Percentiles rank a stretch among this genome's conserved stretches.
Evolutionary conservation across 2,329 filamentous ascomycete species (phyloP).

Genomic region (Pseudogymnoascus sp.): DNA sequence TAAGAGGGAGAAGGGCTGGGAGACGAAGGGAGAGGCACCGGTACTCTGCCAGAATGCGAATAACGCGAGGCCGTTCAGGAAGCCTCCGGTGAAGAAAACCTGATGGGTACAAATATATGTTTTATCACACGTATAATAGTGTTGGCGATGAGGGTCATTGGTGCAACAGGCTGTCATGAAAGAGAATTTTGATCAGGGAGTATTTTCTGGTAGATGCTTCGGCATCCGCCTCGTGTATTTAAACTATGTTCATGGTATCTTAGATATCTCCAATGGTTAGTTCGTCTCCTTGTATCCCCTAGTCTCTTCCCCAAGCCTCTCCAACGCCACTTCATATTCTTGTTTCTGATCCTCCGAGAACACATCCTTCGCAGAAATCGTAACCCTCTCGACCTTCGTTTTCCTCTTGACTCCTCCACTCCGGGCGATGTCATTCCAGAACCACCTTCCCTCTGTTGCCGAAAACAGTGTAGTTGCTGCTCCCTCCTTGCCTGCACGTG

Average conservation of each 20-base stretch:
- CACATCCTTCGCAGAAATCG: conserved; percentile 32
- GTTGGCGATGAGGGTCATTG: neutral
- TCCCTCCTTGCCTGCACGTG: conserved; percentile 68
- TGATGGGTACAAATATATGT: neutral
- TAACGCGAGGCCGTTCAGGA: conserved; percentile 48
- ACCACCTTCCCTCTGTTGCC: conserved; percentile 75
- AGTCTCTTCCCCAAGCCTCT: conserved; percentile 51
- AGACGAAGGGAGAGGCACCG: conserved; percentile 45
- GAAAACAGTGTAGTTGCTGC: conserved; percentile 82
- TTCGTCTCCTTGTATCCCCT: conserved; percentile 2
- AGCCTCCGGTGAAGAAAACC: conserved; percentile 45
- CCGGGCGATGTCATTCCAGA: conserved; percentile 74
- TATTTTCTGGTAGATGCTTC: neutral
- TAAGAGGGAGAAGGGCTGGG: conserved; percentile 52
- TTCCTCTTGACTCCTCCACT: conserved; percentile 42
- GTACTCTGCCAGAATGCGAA: conserved; percentile 63
- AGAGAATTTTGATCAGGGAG: neutral
- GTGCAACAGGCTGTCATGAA: neutral
- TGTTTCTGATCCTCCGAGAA: conserved; percentile 35
- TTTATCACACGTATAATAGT: neutral
- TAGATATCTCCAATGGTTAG: neutral
- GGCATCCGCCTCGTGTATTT: neutral
- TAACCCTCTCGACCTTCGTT: conserved; percentile 38
- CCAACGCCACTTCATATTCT: conserved; percentile 48
- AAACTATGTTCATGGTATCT: conserved; percentile 6